Conservation (phyloP, 164 flowering plant species). For the Magnolia changhungtana region DNA sequence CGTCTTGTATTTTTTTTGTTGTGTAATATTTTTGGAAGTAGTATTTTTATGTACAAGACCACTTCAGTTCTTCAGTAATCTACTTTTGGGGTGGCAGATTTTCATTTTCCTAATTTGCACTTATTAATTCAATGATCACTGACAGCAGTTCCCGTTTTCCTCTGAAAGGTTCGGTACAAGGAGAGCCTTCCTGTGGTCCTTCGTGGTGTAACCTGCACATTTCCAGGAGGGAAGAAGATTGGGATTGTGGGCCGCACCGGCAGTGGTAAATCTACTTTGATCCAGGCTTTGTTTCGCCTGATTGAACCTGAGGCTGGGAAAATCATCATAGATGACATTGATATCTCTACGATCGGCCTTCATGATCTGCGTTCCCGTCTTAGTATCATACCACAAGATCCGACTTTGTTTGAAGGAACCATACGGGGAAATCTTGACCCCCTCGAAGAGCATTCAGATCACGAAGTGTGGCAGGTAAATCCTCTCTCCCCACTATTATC, state of each 20-base stretch:
- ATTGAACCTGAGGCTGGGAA: constrained; percentile 81
- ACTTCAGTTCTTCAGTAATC: too few relatives aligned
- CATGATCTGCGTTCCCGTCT: constrained; percentile 89
- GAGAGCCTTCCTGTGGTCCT: constrained; percentile 94
- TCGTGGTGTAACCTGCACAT: constrained; percentile 65
- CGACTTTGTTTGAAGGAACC: constrained; percentile 90
- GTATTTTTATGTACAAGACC: neutral
- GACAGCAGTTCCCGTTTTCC: constrained; percentile 1
- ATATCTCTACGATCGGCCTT: constrained; percentile 80
- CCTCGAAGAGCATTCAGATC: constrained; percentile 82
- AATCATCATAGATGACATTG: constrained; percentile 80
- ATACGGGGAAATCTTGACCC: constrained; percentile 91
- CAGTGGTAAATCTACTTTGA: constrained; percentile 94
- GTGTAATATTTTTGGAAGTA: neutral
- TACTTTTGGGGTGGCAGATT: neutral
- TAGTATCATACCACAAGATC: constrained; percentile 95
- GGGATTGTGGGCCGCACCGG: constrained; percentile 99
- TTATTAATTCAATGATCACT: neutral
- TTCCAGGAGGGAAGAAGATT: constrained; percentile 92
- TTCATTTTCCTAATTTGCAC: neutral
- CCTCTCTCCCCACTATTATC: neutral
- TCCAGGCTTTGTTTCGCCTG: constrained; percentile 85
- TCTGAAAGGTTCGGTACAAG: constrained; percentile 81
- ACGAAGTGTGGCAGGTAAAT: constrained; percentile 82
- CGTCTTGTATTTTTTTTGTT: too few relatives aligned